Percentiles rank a stretch among this genome's conserved stretches.
Conservation (phyloP, 2,329 filamentous ascomycete species). For the Akanthomyces dipterigenus region DNA sequence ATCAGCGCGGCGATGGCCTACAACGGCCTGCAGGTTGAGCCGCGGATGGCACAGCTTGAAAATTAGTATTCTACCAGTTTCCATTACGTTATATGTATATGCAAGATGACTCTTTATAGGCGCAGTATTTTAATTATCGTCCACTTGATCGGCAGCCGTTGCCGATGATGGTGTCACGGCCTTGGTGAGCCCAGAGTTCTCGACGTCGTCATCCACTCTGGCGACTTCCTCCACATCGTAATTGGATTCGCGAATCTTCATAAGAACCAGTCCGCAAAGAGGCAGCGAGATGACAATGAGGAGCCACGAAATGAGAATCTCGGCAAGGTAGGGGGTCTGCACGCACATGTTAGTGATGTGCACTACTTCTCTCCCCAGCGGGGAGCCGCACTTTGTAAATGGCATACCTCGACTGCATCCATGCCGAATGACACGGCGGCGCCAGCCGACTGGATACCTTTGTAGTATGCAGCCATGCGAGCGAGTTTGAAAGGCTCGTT, state of each 20-base stretch:
- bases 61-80: not conserved
- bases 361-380: not conserved
- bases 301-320: constrained; percentile 20
- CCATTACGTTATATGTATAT: not conserved
- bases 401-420: constrained; percentile 25
- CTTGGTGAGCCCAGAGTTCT: not conserved
- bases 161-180: not conserved
- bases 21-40: too few relatives aligned
- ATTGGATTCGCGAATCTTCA: constrained; percentile 19
- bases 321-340: constrained; percentile 19
- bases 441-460: constrained; percentile 72
- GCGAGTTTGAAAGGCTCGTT: constrained; percentile 68
- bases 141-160: not conserved
- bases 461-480: constrained; percentile 74
- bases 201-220: constrained; percentile 14
- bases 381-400: not conserved
- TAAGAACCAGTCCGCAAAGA: constrained; percentile 17
- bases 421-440: constrained; percentile 44
- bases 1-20: too few relatives aligned
- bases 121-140: not conserved
- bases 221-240: constrained; percentile 19
- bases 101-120: not conserved
- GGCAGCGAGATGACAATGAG: constrained; percentile 19
- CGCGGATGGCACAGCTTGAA: not conserved
- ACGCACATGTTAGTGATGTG: not conserved